Evolutionary conservation across 1,284 basidiomycete genomes (phyloP).

Genomic region (Ceratobasidium sp.): DNA sequence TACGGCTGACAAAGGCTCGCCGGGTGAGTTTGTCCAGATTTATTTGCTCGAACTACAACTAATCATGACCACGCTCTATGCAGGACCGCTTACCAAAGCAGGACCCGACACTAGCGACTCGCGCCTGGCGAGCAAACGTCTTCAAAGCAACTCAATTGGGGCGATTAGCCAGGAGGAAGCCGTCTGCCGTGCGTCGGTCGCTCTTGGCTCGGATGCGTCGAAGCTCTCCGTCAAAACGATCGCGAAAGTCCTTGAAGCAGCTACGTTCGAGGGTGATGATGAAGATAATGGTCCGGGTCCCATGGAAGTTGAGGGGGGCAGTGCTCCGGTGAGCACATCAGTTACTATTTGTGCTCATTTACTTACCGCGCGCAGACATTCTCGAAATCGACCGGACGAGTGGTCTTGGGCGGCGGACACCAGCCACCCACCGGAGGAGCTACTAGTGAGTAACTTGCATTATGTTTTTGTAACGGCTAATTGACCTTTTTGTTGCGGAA

Average conservation of each 20-base stretch:
- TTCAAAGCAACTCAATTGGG: too few species aligned
- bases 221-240: not conserved
- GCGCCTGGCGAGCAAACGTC: too few species aligned
- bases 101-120: too few species aligned
- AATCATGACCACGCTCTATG: too few species aligned
- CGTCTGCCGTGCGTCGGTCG: not conserved
- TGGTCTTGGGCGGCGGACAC: slow-evolving; percentile 20
- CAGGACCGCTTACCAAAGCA: too few species aligned
- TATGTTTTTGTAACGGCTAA: too few species aligned
- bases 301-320: slow-evolving; percentile 28
- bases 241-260: not conserved
- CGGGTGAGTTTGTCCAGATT: too few species aligned
- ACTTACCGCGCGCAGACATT: not conserved
- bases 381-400: slow-evolving; percentile 4
- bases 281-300: not conserved
- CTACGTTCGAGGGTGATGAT: not conserved
- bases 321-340: slow-evolving; percentile 24
- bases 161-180: not conserved
- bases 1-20: not conserved
- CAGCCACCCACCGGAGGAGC: not conserved
- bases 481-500: not conserved
- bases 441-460: not conserved
- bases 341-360: too few species aligned
- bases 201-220: slow-evolving; percentile 3
- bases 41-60: too few species aligned